Evolutionary conservation across 495 filamentous ascomycete species (phyloP), one percentile per base, ranked within the genome.

Genomic region (Penicillium argentinense): DNA sequence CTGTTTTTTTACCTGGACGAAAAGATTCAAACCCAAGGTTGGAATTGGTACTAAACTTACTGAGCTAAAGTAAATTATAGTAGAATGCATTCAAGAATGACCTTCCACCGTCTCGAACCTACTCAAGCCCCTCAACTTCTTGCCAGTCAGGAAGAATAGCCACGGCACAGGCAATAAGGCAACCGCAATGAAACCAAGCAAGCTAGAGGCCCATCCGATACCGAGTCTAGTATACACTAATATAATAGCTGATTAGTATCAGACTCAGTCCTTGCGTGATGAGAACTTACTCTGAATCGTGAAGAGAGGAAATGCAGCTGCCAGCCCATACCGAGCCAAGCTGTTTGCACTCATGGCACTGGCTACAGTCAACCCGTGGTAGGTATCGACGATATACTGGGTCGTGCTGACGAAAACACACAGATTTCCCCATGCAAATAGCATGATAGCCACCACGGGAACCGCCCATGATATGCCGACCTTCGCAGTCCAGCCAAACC

Each of bases 351-450:
- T 57, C 48, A 62, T 47, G 5, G 61, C 61, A 23, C 59, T 52
- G 13, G 52, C 51, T 2, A 56, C 45, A 34, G 42, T 71, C 5
- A 49, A 14, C 11, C 75, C 72, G 4, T 44, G 32, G 48, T 87
- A 87, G 0, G 75, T 70, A 43, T 88, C 84, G 16, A 78, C 63
- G 0, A 82, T 62, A 49, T 86, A 87, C 39, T 63, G 54, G 19
- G 66, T 64, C 43, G 56, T 39, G 29, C 53, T 45, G 9, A 77
- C 70, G 39, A 85, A 86, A 5, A 86, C 62, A 47, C 67, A 71
- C 4, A 87, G 53, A 12, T 84, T 86, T 3, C 83, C 85, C 75
- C 78, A 87, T 0, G 79, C 83, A 59, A 89, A 88, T 1, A 83
- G 71, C 18, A 85, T 63, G 5, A 81, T 75, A 3, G 82, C 74